Evolutionary conservation across 352 stramenopile species (phyloP), one percentile per base, ranked within the genome.

Genomic region (Pythium dissimile): DNA sequence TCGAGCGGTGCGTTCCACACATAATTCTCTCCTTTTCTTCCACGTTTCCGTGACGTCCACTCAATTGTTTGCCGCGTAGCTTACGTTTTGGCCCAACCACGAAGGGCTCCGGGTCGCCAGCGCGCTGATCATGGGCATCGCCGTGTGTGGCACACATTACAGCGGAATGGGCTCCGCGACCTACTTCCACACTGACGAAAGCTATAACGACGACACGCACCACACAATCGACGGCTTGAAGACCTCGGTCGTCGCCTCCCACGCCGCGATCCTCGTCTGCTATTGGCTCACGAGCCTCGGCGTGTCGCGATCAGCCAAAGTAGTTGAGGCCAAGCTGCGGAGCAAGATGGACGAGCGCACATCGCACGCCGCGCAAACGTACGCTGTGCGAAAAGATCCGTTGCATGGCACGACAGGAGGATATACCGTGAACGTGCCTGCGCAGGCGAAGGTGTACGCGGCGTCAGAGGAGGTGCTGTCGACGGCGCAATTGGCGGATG

Each of bases 101-200:
- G 73, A 88, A 26, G 43, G 44, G 2, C 63, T 89, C 26, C 75
- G 80, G 18, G 32, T 89, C 2, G 72, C 59, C 0, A 88, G 75
- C 24, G 73, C 75, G 27, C 52, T 88, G n/a, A 77, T 86, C 51
- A 89, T 89, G 80, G 77, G 77, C 5, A 59, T 86, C 44, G 80
- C 77, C n/a, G 77, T 89, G 38, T 89, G 77, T 23, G 77, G 80
- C 12, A 88, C 80, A 3, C 80, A 89, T 48, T 89, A 89, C 59
- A 60, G 55, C 2, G 80, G 80, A 38, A 88, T 89, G 80, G 66
- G 68, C 0, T 66, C 76, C 1, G 80, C 76, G 7, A 57, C 44
- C 15, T 90, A 89, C 54, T 50, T 26, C 3, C 78, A 75, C 54
- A 73, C 70, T 26, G 63, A 55, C 12, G 73, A 78, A 24, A 59